Evolutionary conservation across 2,329 filamentous ascomycete genomes (phyloP), one percentile per base, ranked within the genome.

Genomic region (Fusarium sp.): DNA sequence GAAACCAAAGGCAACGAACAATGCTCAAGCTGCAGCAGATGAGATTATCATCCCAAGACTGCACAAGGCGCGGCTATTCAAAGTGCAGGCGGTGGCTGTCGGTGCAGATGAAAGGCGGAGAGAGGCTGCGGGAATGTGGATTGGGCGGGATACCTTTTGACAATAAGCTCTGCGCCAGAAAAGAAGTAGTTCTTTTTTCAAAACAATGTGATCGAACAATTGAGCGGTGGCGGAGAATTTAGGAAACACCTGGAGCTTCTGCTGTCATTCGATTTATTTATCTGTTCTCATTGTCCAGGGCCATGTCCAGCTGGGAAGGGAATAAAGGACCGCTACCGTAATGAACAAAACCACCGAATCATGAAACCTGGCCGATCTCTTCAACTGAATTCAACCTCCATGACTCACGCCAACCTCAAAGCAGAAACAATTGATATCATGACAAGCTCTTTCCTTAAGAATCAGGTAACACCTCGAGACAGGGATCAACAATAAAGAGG

Each of bases 141-240:
- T 39, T 46, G 42, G 37, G 33, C 23, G 15, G 33, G 38, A 38
- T 23, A 33, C 27, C 46, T 44, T n/a, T 14, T 27, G 8, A 52
- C 33, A 38, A 38, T 52, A 27, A 52, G 33, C 31, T 38, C 19
- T 42, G 45, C 31, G 19, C 38, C 51, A 51, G 35, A 62, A 46
- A 61, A 51, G 33, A 19, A 52, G 25, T 37, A 23, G 25, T 46
- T 39, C 33, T 31, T 51, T 39, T 39, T 55, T 73, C 29, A 46
- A 55, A 35, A 48, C 23, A 31, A 75, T 60, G 48, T 66, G 63
- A 52, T 54, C 44, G 58, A 61, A 52, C 49, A 44, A 60, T 52
- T 58, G 49, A 74, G 66, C 60, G 49, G 27, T 57, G 64, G 60
- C 63, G 63, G 70, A 60, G 52, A 29, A 55, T 42, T 35, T 29